phyloP scores from a whole-genome alignment of 2,329 filamentous ascomycete genomes.

The Fusarium pininemorale region DNA sequence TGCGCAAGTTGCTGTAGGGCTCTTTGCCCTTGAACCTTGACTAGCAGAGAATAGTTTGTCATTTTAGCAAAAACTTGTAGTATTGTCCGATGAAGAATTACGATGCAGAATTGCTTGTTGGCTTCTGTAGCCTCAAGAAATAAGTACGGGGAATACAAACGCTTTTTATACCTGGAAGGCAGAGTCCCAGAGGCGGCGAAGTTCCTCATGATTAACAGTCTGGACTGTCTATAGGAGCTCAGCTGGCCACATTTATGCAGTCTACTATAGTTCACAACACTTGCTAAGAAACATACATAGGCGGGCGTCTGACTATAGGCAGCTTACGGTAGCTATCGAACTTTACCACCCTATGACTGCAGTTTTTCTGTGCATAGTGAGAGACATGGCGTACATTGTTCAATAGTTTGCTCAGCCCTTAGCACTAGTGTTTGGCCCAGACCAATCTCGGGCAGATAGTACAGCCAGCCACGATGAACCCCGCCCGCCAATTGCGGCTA shows the following conservation, averaged over 20 bases:
- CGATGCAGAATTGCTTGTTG: rapidly evolving
- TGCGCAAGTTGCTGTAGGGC: rapidly evolving
- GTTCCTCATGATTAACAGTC: background rate
- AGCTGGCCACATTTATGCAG: background rate
- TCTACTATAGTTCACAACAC: background rate
- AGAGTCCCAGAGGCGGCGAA: no score
- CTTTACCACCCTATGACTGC: background rate
- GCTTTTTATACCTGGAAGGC: background rate
- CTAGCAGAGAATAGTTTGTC: background rate
- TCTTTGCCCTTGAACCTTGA: rapidly evolving
- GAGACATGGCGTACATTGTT: background rate
- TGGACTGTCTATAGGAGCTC: background rate
- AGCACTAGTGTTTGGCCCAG: background rate
- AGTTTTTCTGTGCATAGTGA: background rate
- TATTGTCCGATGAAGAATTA: rapidly evolving
- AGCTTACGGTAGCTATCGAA: background rate
- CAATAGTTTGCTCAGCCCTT: background rate
- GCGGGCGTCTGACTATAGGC: background rate
- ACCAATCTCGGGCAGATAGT: background rate
- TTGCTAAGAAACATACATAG: background rate
- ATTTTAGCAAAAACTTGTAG: background rate
- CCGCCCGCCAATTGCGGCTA: background rate
- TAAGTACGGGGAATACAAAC: rapidly evolving
- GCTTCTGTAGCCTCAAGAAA: rapidly evolving
- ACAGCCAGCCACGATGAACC: background rate